These are phyloP conservation scores for Herpotrichia juniperi DNA, from an alignment of 2,329 filamentous ascomycete genomes.

Conservation along the genomic window DNA sequence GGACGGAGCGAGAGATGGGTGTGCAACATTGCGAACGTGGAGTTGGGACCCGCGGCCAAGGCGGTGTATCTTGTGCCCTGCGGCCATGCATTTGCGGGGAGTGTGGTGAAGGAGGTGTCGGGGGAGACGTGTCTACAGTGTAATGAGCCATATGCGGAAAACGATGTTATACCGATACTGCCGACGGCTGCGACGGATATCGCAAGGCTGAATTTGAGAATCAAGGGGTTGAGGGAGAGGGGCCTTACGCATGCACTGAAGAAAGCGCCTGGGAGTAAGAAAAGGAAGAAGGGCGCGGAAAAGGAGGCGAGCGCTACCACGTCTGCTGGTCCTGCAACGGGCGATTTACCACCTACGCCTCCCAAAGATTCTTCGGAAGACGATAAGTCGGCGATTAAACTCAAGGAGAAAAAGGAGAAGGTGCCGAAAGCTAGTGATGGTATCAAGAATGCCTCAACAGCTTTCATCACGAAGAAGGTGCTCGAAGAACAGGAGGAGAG, in stretches of 20 bases:
- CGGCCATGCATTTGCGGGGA: slow-evolving; percentile 91
- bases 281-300: slow-evolving; percentile 75
- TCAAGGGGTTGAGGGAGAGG: slow-evolving; percentile 70
- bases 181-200: slow-evolving; percentile 74
- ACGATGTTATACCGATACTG: slow-evolving; percentile 84
- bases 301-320: slow-evolving; percentile 49
- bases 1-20: slow-evolving; percentile 67
- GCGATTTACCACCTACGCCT: slow-evolving; percentile 15
- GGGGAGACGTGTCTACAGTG: slow-evolving; percentile 73
- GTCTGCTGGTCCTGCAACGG: no score
- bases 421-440: slow-evolving; percentile 6
- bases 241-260: slow-evolving; percentile 88
- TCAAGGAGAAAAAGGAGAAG: slow-evolving; percentile 11
- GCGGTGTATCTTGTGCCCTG: slow-evolving; percentile 92
- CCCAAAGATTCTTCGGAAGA: slow-evolving; percentile 23
- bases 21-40: slow-evolving; percentile 87
- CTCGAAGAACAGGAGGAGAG: slow-evolving; percentile 83
- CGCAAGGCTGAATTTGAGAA: slow-evolving; percentile 67
- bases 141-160: slow-evolving; percentile 71
- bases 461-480: slow-evolving; percentile 83
- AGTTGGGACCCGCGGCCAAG: slow-evolving; percentile 78
- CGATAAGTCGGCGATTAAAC: slow-evolving; percentile 21
- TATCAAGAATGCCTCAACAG: slow-evolving; percentile 80
- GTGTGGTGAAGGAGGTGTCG: slow-evolving; percentile 80
- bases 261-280: slow-evolving; percentile 70